Evolutionary conservation across 441 rosid species (phyloP).

Genomic region (Viola pubescens): DNA sequence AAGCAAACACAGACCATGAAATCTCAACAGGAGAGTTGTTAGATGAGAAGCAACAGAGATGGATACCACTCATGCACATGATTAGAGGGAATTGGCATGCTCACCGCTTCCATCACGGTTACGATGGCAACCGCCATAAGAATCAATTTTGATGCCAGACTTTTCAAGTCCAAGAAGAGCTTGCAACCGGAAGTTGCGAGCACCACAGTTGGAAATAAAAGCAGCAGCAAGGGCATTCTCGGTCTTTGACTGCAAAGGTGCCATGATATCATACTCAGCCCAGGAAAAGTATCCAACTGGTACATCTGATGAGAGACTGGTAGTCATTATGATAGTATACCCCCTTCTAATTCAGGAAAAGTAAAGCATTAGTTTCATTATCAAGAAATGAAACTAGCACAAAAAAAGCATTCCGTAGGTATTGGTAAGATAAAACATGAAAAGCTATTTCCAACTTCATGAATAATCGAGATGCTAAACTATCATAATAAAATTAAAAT

Average conservation of each 20-base stretch:
- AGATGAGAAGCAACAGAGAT: constrained; percentile 43
- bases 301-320: constrained; percentile 90
- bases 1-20: too few relatives aligned
- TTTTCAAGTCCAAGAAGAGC: constrained; percentile 67
- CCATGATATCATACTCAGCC: constrained; percentile 92
- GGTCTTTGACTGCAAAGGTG: constrained; percentile 69
- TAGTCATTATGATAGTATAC: constrained; percentile 70
- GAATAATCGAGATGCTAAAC: background rate
- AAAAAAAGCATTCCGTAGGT: background rate
- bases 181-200: constrained; percentile 69
- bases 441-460: background rate
- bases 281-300: constrained; percentile 96
- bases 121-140: constrained; percentile 76
- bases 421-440: background rate
- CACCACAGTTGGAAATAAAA: constrained; percentile 83
- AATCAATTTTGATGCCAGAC: constrained; percentile 51
- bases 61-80: background rate
- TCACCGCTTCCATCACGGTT: constrained; percentile 65
- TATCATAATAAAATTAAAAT: background rate
- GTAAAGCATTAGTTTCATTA: constrained; percentile 8
- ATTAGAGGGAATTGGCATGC: background rate
- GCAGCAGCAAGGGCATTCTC: constrained; percentile 86
- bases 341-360: constrained; percentile 49
- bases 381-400: background rate
- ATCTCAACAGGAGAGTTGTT: too few relatives aligned